Evolutionary conservation across 2,329 filamentous ascomycete species (phyloP), one percentile per base, ranked within the genome.

Genomic region (Cladosporium sp.): DNA sequence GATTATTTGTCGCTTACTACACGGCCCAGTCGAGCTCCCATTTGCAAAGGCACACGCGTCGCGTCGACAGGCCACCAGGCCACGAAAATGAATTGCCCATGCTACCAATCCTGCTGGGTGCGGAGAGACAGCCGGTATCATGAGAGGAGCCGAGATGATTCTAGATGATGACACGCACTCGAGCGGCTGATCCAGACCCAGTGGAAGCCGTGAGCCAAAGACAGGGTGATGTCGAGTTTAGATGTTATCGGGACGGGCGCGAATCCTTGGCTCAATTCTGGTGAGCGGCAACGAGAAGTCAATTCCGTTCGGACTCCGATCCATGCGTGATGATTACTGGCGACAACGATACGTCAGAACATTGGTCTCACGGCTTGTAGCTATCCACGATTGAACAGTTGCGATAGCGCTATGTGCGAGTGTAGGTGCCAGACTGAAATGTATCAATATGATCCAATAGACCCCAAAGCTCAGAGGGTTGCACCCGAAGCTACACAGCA

Each of bases 161-260:
- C 35, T 17, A 55, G 32, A 25, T 32, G 22, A 47, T 55, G 40
- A 55, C 52, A 47, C 52, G 52, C 40, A 55, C 52, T 36, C 5
- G 19, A 37, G 28, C 52, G 40, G 40, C 10, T 28, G 24, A 22
- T 39, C 24, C 28, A 32, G 28, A 10, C 28, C 12, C 28, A 32
- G 8, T 13, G 17, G 17, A 22, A 9, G 51, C 37, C 15, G 36
- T 24, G 51, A 15, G 19, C 19, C 39, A 28, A 19, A 45, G 28
- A 39, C 32, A 44, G 36, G 28, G 32, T 47, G 40, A 37, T 45
- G 52, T 55, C 52, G 52, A 55, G 32, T 36, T 8, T 10, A 35
- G 25, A n/a, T 40, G 37, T 42, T 22, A 36, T 37, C 20, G 50
- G 37, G 50, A 32, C 15, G 42, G 42, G 28, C 24, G 42, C 15